phyloP scores from a whole-genome alignment of 495 filamentous ascomycete species.

The Darksidea phi region DNA sequence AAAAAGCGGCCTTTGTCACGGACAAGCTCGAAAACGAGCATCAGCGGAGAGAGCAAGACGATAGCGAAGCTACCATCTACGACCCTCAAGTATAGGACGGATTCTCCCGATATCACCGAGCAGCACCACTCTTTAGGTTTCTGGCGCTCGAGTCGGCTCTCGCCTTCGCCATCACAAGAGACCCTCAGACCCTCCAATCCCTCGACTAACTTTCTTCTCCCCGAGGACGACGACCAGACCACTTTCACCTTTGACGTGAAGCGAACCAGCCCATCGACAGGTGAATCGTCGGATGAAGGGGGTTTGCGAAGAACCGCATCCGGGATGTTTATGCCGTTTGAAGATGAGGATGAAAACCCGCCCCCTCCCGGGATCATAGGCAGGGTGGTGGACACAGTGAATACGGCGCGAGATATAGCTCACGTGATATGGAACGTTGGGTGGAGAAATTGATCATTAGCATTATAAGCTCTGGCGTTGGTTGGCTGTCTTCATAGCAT shows the following conservation, averaged over 20 bases:
- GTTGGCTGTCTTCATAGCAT: no score
- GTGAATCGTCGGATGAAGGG: constrained; percentile 20
- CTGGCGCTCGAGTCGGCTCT: constrained; percentile 46
- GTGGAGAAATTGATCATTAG: constrained; percentile 57
- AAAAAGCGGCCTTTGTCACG: constrained; percentile 46
- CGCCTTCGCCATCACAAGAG: constrained; percentile 74
- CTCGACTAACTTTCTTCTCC: constrained; percentile 66
- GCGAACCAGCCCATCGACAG: not conserved
- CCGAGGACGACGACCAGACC: constrained; percentile 51
- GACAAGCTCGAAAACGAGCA: constrained; percentile 54
- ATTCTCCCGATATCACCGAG: constrained; percentile 66
- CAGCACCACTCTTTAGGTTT: constrained; percentile 35
- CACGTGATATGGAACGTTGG: constrained; percentile 98
- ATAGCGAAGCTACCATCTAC: constrained; percentile 93
- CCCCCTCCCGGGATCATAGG: constrained; percentile 66
- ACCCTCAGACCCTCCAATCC: constrained; percentile 70
- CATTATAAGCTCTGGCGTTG: no score
- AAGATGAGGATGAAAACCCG: constrained; percentile 65
- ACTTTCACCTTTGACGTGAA: constrained; percentile 47
- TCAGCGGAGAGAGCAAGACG: constrained; percentile 71
- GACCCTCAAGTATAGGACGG: constrained; percentile 83
- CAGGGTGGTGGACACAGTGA: constrained; percentile 86
- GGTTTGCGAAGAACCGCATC: constrained; percentile 69
- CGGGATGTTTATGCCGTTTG: constrained; percentile 84
- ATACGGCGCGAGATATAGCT: constrained; percentile 92